Base-by-base conservation (phyloP, 1,284 basidiomycete genomes). In the Cutaneotrichosporon cutaneum region DNA sequence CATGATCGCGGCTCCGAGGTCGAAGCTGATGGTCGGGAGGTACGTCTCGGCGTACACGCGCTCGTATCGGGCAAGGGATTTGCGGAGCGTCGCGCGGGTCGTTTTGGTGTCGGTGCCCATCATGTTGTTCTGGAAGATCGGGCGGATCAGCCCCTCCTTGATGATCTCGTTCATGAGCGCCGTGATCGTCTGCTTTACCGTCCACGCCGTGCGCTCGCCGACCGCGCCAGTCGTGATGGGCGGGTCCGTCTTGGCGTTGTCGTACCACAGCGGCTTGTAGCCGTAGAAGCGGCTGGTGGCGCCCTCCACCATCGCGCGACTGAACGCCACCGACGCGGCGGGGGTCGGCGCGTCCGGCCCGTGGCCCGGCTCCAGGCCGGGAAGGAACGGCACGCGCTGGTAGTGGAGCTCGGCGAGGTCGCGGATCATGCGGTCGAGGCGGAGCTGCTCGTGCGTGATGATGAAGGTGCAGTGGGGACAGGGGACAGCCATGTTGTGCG, bases 401-500 rank as follows among this genome's bases (percentile, higher is more conserved):
- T 7, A n/a, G 21, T 51, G 33, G 13, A 62, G 36, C 10, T 39
- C 35, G 13, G 88, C 80, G 50, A 94, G 81, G 69, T 90, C 86
- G 58, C 83, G 77, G 52, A 92, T 77, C 0, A 86, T 84, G 69
- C 86, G 82, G 70, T 83, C 45, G 14, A 65, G 55, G 3, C 59
- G 59, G 22, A 71, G 53, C 14, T 36, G 36, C 14, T 69, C 60
- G 60, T 68, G 68, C 13, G 61, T 66, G 18, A 67, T 35, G 33
- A 21, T 14, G 1, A 59, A 27, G 2, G 13, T 13, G 50, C 70
- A 71, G 18, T 18, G 18, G 2, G 52, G 52, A 54, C 65, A 68
- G 1, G 22, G n/a, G 11, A 39, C 8, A 16, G n/a, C 6, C 36
- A 69, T 62, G 9, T 58, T 45, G 21, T 61, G 53, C 4, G 63